Evolutionary conservation across 2,329 filamentous ascomycete genomes (phyloP), one percentile per base, ranked within the genome.

Genomic region (Penicillium thymicola): DNA sequence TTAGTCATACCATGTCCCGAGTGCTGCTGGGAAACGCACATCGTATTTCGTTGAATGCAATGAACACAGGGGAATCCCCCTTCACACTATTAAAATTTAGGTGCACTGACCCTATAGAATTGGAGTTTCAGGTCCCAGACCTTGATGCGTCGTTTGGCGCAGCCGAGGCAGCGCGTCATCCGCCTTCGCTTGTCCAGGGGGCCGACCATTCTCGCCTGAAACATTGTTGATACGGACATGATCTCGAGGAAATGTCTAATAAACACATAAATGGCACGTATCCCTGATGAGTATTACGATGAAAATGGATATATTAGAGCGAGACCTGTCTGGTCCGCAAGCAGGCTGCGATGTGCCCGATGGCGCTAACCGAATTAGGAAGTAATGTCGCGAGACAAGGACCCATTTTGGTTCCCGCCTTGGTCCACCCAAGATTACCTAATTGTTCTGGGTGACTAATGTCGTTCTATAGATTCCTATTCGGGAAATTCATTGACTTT

Each of bases 181-280:
- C 48, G 48, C 34, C 54, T 56, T 27, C 54, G 54, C 41, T 46
- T 52, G 34, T 56, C 54, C 16, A 56, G 18, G 21, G 54, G 54
- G 9, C 54, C 54, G 27, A 46, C 41, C 16, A 50, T 28, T 55
- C 53, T 52, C 23, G 16, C 27, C 40, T 28, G 43, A 0, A 21
- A 30, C 2, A 2, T 25, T 10, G 34, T 38, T 27, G 34, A 16
- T 28, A 23, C 1, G 7, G 34, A 30, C 46, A 49, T 49, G n/a
- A 21, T 38, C 11, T 38, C 2, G 23, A 18, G 4, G 2, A 28
- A 18, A 9, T 21, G 2, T 16, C 21, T 21, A 11, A 16, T 34
- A 9, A 28, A 48, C 5, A 13, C 5, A 13, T 13, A 14, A 30
- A 30, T 13, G 2, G 11, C 1, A n/a, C n/a, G n/a, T 44, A 9